A percentile compares a stretch with the other conserved stretches of the same genome.
phyloP scores from a whole-genome alignment of 768 basidiomycete genomes.

The Cubamyces sp. region DNA sequence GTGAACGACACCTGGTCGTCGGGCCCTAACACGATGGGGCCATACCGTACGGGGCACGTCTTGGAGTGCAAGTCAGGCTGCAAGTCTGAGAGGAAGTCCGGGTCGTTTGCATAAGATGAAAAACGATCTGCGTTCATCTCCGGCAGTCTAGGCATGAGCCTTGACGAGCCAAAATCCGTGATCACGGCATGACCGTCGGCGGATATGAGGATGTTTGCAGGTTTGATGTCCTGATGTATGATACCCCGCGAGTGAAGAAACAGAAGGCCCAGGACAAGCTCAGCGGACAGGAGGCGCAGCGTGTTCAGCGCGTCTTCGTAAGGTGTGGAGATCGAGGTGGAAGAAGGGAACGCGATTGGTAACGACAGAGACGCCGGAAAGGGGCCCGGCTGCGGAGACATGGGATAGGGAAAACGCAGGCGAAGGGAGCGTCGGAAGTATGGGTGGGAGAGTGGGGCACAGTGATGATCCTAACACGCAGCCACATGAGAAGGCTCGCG shows the following conservation, averaged over 20 bases:
- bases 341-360: constrained; percentile 18
- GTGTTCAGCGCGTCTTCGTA: constrained; percentile 9
- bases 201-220: constrained; percentile 25
- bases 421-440: constrained; percentile 12
- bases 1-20: constrained; percentile 27
- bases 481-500: not conserved
- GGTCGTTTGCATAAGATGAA: not conserved
- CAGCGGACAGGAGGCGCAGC: constrained; percentile 22
- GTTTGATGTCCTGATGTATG: constrained; percentile 27
- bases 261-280: constrained; percentile 17
- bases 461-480: constrained; percentile 9
- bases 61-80: not conserved
- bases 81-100: not conserved
- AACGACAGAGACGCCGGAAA: constrained; percentile 10
- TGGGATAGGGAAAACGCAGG: not conserved
- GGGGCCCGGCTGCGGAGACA: not conserved
- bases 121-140: not conserved
- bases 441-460: constrained; percentile 15
- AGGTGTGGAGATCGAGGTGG: constrained; percentile 6
- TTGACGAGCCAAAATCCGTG: constrained; percentile 22
- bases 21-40: constrained; percentile 15
- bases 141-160: constrained; percentile 4
- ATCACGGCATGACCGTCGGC: constrained; percentile 21
- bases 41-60: constrained; percentile 1
- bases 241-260: constrained; percentile 22